These are phyloP conservation scores for Neurospora cerealis DNA, from an alignment of 495 filamentous ascomycete genomes.

Conservation along the genomic window DNA sequence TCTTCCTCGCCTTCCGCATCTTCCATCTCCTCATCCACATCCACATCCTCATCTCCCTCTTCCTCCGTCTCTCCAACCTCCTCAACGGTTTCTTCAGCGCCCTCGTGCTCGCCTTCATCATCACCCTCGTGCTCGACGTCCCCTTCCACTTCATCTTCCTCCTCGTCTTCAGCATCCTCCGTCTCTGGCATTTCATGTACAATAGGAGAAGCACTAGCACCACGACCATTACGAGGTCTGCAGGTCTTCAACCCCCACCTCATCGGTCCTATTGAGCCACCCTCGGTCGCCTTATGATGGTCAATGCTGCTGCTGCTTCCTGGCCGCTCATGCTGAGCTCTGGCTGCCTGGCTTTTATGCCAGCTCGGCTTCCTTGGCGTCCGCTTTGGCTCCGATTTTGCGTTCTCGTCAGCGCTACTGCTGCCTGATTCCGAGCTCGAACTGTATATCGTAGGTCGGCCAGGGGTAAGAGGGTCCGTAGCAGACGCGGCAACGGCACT, in stretches of 20 bases:
- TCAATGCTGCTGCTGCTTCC: not conserved
- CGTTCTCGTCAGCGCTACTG: conserved; percentile 14
- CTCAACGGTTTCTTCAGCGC: conserved; percentile 13
- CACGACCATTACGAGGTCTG: not conserved
- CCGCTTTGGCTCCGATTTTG: conserved; percentile 11
- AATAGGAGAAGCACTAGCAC: not conserved
- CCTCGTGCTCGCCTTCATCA: conserved; percentile 19
- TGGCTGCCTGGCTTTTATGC: conserved; percentile 17
- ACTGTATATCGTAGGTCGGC: not conserved
- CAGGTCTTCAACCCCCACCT: not conserved
- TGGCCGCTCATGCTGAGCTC: not conserved
- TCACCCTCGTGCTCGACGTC: conserved; percentile 5
- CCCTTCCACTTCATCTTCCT: conserved; percentile 1
- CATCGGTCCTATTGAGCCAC: not conserved
- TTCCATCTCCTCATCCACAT: conserved; percentile 9
- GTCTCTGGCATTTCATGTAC: not conserved
- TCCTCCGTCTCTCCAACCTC: conserved; percentile 14
- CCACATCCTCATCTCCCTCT: conserved; percentile 4
- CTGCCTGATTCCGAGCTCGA: conserved; percentile 9
- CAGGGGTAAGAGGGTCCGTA: not conserved
- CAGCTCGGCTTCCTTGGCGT: conserved; percentile 12
- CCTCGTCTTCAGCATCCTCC: conserved; percentile 3
- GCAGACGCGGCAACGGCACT: not conserved
- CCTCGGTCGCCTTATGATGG: not conserved
- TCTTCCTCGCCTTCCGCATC: conserved; percentile 14